Conservation (phyloP, 805 yeast genomes). For the Jamesozyma piceae region DNA sequence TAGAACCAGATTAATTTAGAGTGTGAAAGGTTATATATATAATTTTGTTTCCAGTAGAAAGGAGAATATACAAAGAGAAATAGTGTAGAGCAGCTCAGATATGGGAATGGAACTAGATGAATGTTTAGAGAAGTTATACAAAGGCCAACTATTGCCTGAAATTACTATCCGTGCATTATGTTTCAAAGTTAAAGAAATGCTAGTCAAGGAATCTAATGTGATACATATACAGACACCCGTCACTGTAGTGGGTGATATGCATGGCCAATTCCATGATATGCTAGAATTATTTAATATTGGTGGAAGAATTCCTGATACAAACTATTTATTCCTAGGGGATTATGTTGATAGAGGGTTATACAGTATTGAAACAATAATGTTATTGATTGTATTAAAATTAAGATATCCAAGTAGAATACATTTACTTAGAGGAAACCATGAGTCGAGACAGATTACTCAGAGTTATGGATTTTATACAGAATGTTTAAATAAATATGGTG, state of each 20-base stretch:
- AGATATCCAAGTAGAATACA: slow-evolving; percentile 80
- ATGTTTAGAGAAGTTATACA: slow-evolving; percentile 58
- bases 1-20: too few relatives aligned
- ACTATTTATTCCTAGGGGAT: slow-evolving; percentile 87
- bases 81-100: too few relatives aligned
- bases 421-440: slow-evolving; percentile 90
- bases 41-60: too few relatives aligned
- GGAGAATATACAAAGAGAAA: too few relatives aligned
- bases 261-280: slow-evolving; percentile 92
- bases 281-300: slow-evolving; percentile 90
- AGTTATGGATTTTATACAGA: slow-evolving; percentile 96
- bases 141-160: slow-evolving; percentile 60
- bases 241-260: slow-evolving; percentile 94
- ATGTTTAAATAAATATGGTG: slow-evolving; percentile 80
- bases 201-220: slow-evolving; percentile 76
- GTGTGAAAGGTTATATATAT: too few relatives aligned
- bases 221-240: slow-evolving; percentile 79
- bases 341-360: slow-evolving; percentile 94
- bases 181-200: slow-evolving; percentile 70
- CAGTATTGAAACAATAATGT: slow-evolving; percentile 83
- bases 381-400: slow-evolving; percentile 72
- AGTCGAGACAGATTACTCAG: slow-evolving; percentile 91
- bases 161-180: slow-evolving; percentile 64
- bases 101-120: slow-evolving; percentile 46
- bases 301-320: slow-evolving; percentile 87